phyloP scores from a whole-genome alignment of 768 basidiomycete species.

The Pleurotus pulmonarius region DNA sequence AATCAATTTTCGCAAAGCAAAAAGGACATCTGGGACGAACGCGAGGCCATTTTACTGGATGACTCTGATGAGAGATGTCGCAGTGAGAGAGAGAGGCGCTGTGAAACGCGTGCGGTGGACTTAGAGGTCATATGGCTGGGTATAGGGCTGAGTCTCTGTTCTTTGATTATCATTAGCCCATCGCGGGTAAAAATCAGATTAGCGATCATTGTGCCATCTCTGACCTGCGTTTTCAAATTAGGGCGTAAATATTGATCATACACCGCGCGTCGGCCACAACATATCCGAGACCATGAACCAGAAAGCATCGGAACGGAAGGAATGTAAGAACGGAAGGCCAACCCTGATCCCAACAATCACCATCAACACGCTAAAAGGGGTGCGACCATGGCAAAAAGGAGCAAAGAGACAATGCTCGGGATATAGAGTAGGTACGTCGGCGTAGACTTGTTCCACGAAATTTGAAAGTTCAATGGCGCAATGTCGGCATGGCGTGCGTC shows the following conservation, averaged over 20 bases:
- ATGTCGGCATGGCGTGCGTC: no score
- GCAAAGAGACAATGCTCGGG: no score
- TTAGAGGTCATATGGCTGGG: slow-evolving; percentile 30
- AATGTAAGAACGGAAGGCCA: neutral
- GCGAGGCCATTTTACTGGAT: slow-evolving; percentile 45
- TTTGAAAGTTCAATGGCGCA: no score
- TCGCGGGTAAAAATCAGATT: neutral
- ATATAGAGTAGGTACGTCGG: no score
- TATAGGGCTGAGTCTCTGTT: slow-evolving; percentile 22
- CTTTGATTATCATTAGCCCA: slow-evolving; percentile 18
- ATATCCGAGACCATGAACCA: neutral
- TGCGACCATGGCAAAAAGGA: no score
- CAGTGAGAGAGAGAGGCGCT: slow-evolving; percentile 62
- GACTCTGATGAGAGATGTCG: slow-evolving; percentile 47
- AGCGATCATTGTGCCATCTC: slow-evolving; percentile 9
- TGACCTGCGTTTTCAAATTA: slow-evolving; percentile 13
- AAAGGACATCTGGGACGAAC: slow-evolving; percentile 33
- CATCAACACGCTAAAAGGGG: no score
- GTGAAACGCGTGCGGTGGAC: slow-evolving; percentile 32
- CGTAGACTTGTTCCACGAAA: no score
- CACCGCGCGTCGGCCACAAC: neutral
- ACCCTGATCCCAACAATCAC: no score
- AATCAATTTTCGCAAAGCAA: slow-evolving; percentile 14
- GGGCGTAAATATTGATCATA: neutral
- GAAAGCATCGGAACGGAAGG: neutral